phyloP scores from a whole-genome alignment of 2,329 filamentous ascomycete genomes.

The Penicillium sp. region DNA sequence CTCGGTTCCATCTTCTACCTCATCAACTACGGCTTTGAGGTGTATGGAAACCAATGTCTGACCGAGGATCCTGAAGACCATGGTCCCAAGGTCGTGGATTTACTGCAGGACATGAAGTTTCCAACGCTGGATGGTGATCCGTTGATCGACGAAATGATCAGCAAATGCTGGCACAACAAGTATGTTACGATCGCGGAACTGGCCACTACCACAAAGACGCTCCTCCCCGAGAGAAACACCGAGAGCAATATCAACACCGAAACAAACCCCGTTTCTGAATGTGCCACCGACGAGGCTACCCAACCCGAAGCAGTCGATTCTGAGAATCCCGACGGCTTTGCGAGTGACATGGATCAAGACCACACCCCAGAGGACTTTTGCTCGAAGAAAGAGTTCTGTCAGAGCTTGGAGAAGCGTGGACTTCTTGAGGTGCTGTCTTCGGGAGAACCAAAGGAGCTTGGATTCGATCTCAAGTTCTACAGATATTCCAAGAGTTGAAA shows the following conservation, averaged over 20 bases:
- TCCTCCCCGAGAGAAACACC: conserved; percentile 10
- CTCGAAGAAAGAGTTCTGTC: conserved; percentile 33
- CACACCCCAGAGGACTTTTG: conserved; percentile 22
- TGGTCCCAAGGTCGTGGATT: conserved; percentile 31
- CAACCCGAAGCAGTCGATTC: neutral
- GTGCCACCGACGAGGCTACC: neutral
- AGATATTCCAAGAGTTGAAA: neutral
- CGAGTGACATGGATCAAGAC: neutral
- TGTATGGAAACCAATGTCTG: conserved; percentile 38
- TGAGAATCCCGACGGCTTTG: neutral
- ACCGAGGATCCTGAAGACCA: conserved; percentile 35
- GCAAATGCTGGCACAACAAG: conserved; percentile 34
- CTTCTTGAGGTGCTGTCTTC: conserved; percentile 35
- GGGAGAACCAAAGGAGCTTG: conserved; percentile 32
- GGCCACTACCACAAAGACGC: conserved; percentile 24
- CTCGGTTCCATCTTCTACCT: conserved; percentile 42
- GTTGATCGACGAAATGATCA: conserved; percentile 36
- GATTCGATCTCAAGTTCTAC: conserved; percentile 27
- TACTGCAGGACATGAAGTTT: conserved; percentile 37
- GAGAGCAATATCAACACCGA: neutral
- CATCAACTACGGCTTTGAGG: conserved; percentile 42
- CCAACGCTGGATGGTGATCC: conserved; percentile 34
- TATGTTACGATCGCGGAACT: conserved; percentile 29
- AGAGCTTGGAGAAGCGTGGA: conserved; percentile 34
- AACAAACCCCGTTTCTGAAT: neutral